Evolutionary conservation across 176 grass and related monocot genomes (phyloP).

Genomic region (Eragrostis nindensis): DNA sequence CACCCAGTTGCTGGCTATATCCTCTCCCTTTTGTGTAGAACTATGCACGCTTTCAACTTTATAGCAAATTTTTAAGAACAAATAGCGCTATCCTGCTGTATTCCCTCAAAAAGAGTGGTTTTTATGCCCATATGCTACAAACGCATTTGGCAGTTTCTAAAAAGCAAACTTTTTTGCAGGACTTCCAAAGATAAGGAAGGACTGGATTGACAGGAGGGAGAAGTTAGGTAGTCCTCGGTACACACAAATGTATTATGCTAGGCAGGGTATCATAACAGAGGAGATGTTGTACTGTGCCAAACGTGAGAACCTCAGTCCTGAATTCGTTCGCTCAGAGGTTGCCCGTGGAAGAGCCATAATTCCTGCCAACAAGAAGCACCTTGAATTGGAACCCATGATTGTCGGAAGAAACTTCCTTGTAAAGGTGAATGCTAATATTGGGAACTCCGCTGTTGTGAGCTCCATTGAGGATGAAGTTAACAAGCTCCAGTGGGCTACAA

Average conservation of each 20-base stretch:
- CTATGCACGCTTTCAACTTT: neutral
- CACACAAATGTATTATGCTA: slow-evolving; percentile 98
- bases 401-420: slow-evolving; percentile 97
- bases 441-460: slow-evolving; percentile 89
- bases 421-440: slow-evolving; percentile 98
- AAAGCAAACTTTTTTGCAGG: slow-evolving; percentile 52
- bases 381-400: slow-evolving; percentile 99
- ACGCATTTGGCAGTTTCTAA: slow-evolving; percentile 5
- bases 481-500: slow-evolving; percentile 99
- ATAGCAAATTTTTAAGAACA: neutral
- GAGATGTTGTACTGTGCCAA: slow-evolving; percentile 94
- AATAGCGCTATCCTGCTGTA: neutral
- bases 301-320: slow-evolving; percentile 89
- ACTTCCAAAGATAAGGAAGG: slow-evolving; percentile 93
- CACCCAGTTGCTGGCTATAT: neutral
- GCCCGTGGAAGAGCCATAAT: slow-evolving; percentile 92
- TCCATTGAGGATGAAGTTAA: slow-evolving; percentile 98
- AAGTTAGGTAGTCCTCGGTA: slow-evolving; percentile 70
- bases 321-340: slow-evolving; percentile 90
- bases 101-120: neutral
- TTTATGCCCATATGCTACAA: neutral
- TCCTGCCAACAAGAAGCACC: slow-evolving; percentile 91
- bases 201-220: slow-evolving; percentile 90
- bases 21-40: neutral
- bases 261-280: slow-evolving; percentile 93